Evolutionary conservation across 2,329 filamentous ascomycete species (phyloP).

Genomic region (Claviceps sp.): DNA sequence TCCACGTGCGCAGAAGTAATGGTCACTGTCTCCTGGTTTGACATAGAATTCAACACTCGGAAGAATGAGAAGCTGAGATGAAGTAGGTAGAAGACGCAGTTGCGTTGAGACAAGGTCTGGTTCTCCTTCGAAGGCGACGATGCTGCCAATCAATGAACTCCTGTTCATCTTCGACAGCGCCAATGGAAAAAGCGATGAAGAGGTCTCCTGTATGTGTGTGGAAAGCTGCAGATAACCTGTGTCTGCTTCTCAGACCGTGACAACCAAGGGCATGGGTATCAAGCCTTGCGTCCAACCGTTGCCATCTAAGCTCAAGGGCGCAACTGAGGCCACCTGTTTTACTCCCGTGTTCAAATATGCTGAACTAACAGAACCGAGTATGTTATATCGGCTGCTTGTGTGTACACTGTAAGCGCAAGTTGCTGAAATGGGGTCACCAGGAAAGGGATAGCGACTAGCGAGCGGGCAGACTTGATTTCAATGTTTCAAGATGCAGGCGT

Average conservation of each 20-base stretch:
- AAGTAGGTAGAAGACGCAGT: conserved; percentile 44
- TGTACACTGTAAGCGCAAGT: not conserved
- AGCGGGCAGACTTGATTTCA: not conserved
- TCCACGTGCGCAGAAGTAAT: conserved; percentile 16
- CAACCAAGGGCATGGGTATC: not conserved
- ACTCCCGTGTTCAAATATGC: not conserved
- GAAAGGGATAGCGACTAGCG: not conserved
- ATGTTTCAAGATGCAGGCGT: not conserved
- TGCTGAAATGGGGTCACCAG: not conserved
- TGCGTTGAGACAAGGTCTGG: conserved; percentile 42
- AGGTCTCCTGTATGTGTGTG: not conserved
- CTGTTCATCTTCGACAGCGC: conserved; percentile 8
- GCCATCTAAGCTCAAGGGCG: not conserved
- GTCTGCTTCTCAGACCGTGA: not conserved
- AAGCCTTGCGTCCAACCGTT: not conserved
- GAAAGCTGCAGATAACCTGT: not conserved
- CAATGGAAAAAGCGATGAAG: not conserved
- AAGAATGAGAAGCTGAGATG: conserved; percentile 43
- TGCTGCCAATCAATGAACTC: conserved; percentile 25
- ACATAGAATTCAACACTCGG: conserved; percentile 21
- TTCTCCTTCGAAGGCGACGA: conserved; percentile 49
- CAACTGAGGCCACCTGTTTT: not conserved
- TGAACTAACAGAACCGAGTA: not conserved
- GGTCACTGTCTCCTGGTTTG: not conserved
- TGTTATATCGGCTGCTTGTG: not conserved